These are phyloP conservation scores for Conringia planisiliqua DNA, from an alignment of 345 rosid genomes.

Conservation along the genomic window DNA sequence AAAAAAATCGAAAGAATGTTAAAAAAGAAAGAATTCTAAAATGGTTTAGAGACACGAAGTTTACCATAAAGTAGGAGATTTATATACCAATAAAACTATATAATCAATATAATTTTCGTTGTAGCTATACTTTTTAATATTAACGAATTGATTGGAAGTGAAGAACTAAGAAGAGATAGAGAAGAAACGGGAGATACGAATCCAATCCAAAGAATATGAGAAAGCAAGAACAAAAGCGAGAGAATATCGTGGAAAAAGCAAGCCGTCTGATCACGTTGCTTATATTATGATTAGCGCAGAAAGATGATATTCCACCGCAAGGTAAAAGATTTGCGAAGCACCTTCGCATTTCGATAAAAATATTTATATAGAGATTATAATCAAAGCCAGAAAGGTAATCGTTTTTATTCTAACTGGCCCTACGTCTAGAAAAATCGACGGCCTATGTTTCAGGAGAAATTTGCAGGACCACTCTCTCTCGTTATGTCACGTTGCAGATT, in stretches of 20 bases:
- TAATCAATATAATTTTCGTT: neutral
- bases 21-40: no score
- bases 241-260: constrained; percentile 26
- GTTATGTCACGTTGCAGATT: constrained; percentile 25
- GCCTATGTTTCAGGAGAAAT: constrained; percentile 34
- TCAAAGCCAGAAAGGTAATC: constrained; percentile 11
- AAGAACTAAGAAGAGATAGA: neutral
- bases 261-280: constrained; percentile 35
- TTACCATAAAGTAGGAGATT: neutral
- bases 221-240: neutral
- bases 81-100: neutral
- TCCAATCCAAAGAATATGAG: constrained; percentile 31
- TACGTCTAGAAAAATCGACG: constrained; percentile 23
- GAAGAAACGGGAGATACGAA: constrained; percentile 28
- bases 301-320: constrained; percentile 32
- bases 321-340: constrained; percentile 27
- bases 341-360: constrained; percentile 3
- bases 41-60: neutral
- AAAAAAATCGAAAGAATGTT: no score
- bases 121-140: neutral
- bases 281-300: constrained; percentile 40
- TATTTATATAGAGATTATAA: neutral
- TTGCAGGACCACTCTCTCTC: constrained; percentile 19
- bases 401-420: constrained; percentile 11
- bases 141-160: constrained; percentile 3